Evolutionary conservation across 208 protist genomes (phyloP).

Genomic region (Herpetomonas samuelpessoai): DNA sequence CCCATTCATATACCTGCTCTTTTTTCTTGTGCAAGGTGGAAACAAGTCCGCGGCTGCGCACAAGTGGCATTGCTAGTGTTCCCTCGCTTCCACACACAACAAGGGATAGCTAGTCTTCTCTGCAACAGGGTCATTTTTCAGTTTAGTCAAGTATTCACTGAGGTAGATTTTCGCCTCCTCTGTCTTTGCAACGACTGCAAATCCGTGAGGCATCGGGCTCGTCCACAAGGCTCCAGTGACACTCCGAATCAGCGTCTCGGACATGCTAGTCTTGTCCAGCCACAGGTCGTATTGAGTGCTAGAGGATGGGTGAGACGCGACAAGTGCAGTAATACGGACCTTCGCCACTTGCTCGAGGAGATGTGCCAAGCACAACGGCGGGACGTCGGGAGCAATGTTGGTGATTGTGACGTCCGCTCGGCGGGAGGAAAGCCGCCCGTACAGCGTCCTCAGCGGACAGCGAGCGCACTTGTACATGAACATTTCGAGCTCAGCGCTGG

Average conservation of each 20-base stretch:
- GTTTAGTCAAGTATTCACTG: conserved; percentile 31
- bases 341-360: conserved; percentile 63
- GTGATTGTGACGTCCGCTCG: conserved; percentile 51
- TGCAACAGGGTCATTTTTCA: conserved; percentile 30
- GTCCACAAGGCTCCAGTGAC: conserved; percentile 51
- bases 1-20: too few species aligned
- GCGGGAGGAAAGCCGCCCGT: conserved; percentile 53
- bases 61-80: too few species aligned
- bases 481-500: conserved; percentile 37
- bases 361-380: conserved; percentile 63
- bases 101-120: conserved; percentile 34
- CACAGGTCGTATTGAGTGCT: conserved; percentile 46
- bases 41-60: too few species aligned
- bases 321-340: conserved; percentile 41
- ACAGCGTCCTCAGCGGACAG: conserved; percentile 56
- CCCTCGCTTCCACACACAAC: conserved; percentile 39
- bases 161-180: conserved; percentile 51
- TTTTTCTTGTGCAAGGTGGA: too few species aligned
- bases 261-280: conserved; percentile 61
- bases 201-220: conserved; percentile 63
- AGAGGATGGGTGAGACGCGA: conserved; percentile 24
- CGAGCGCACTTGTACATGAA: conserved; percentile 56
- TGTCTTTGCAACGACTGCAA: conserved; percentile 46
- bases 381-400: conserved; percentile 54
- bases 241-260: conserved; percentile 22